These are phyloP conservation scores for Agroathelia rolfsii DNA, from an alignment of 1,284 basidiomycete genomes.

Conservation along the genomic window DNA sequence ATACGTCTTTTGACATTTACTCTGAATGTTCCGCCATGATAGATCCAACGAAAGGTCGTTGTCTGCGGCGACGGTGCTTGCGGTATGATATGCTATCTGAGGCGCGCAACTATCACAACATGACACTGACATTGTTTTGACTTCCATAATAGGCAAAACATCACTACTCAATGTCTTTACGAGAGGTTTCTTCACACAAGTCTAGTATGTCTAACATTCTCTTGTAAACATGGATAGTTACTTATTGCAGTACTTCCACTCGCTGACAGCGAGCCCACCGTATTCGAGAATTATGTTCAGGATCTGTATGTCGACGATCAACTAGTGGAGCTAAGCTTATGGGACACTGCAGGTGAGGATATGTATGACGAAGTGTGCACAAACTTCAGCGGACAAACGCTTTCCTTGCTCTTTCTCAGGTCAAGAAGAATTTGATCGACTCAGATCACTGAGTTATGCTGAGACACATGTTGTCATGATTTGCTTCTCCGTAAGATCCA, in stretches of 20 bases:
- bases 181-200: constrained; percentile 78
- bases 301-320: constrained; percentile 77
- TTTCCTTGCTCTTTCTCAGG: constrained; percentile 34
- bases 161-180: constrained; percentile 80
- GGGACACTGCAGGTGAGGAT: constrained; percentile 88
- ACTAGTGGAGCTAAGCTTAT: constrained; percentile 81
- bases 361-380: background rate
- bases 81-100: constrained; percentile 39
- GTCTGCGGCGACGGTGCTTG: constrained; percentile 92
- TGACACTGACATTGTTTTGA: constrained; percentile 14
- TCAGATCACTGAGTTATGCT: constrained; percentile 86
- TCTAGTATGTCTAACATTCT: constrained; percentile 52
- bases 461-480: constrained; percentile 94
- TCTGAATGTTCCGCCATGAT: too few species aligned
- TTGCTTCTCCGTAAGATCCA: constrained; percentile 73
- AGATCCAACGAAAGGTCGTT: constrained; percentile 65
- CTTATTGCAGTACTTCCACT: too few species aligned
- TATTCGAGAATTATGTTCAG: constrained; percentile 91
- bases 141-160: constrained; percentile 50
- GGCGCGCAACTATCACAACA: constrained; percentile 9
- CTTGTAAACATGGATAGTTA: constrained; percentile 2
- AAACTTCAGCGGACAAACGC: constrained; percentile 6
- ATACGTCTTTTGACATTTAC: too few species aligned
- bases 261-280: constrained; percentile 69
- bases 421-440: constrained; percentile 91